Percentiles rank a stretch among this genome's conserved stretches.
Evolutionary conservation across 192 early-diverging fungal genomes (phyloP).

Genomic region (Podila horticola): DNA sequence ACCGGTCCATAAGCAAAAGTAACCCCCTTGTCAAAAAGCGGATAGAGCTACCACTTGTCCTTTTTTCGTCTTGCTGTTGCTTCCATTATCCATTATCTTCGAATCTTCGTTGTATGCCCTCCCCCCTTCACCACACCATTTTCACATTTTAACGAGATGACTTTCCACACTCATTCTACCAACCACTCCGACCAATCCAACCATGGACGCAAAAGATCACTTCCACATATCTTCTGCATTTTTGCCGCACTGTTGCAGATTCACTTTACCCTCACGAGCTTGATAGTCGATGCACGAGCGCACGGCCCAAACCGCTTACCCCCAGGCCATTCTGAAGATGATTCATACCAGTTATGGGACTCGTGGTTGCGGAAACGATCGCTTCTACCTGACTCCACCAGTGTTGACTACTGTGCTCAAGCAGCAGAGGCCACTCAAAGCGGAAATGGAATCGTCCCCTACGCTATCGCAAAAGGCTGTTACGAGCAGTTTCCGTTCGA

Average conservation of each 20-base stretch:
- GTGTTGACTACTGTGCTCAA: slow-evolving; percentile 21
- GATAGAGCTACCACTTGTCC: neutral
- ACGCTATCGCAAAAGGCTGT: slow-evolving; percentile 36
- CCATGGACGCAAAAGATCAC: neutral
- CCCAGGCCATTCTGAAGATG: neutral
- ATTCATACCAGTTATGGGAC: neutral
- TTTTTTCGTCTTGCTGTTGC: neutral
- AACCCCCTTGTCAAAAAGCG: too few species aligned
- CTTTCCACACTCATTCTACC: neutral
- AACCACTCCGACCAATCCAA: neutral
- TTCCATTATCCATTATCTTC: too few species aligned
- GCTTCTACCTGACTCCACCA: neutral
- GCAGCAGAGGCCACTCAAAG: slow-evolving; percentile 8
- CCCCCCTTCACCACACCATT: neutral
- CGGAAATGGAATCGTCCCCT: slow-evolving; percentile 12
- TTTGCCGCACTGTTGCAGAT: neutral
- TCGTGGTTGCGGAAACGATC: neutral
- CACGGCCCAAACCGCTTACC: neutral
- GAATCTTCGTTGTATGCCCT: too few species aligned
- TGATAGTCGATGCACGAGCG: neutral
- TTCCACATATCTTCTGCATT: neutral
- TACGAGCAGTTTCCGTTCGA: slow-evolving; percentile 40
- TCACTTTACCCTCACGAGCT: neutral
- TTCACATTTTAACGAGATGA: neutral
- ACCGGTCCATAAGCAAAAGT: neutral